Evolutionary conservation across 163 green algal species (phyloP), one percentile per base, ranked within the genome.

Genomic region (Scenedesmus sp.): DNA sequence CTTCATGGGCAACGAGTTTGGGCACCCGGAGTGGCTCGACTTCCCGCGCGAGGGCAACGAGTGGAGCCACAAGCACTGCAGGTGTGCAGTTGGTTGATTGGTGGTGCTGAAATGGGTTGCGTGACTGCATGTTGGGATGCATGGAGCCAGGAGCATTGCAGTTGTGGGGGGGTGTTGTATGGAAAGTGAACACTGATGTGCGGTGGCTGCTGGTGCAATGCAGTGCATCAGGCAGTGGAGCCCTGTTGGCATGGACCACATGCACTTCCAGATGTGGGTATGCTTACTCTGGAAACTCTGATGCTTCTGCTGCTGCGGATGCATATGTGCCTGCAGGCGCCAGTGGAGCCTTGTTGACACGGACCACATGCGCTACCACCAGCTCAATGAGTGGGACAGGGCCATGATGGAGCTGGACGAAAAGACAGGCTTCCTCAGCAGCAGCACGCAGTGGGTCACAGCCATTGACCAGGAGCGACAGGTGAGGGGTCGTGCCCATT

Each of bases 1-100:
- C 91, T 98, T 99, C 95, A 98, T 98, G 97, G 97, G 96, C 74
- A 98, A 98, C 10, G 97, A 98, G 93, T 98, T 97, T 90, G 96
- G 96, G 1, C 97, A 98, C 94, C 97, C 97, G 4, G 97, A 98
- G 93, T 98, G 97, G 97, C 97, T 99, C 76, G 95, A 97, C 89
- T 97, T 97, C 55, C 95, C 95, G 1, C 94, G 96, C 3, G 97
- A 99, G 13, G 98, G 97, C 86, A 99, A 99, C 93, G 94, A 94
- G 82, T 99, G 97, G 96, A 98, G 94, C 91, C 96, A 99, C 96
- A 92, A 99, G 66, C 94, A 94, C 79, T 88, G 88, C 88, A 89
- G 91, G 91, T 92, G 18, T 23, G 89, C 9, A 23, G 1, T 1
- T 55, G 16, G 73, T 77, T 57, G 59, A 56, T 20, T 88, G 81